These are phyloP conservation scores for Yamadazyma paraphyllophila DNA, from an alignment of 805 yeast species.

Conservation along the genomic window DNA sequence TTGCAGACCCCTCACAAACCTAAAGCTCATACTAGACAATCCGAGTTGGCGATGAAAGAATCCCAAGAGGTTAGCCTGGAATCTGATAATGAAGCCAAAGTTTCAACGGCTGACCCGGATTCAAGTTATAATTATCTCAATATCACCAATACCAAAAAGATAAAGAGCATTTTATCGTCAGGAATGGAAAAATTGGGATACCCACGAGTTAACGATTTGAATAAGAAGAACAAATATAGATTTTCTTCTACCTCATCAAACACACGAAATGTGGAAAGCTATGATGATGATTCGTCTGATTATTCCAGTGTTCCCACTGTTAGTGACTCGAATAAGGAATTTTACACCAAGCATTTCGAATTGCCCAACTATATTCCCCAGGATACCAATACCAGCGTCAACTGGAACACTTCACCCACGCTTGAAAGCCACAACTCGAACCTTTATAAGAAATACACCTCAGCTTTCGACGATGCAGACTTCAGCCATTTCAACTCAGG, in stretches of 20 bases:
- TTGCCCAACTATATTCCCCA: not conserved
- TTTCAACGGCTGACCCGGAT: not conserved
- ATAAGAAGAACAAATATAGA: conserved; percentile 1
- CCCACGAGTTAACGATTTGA: conserved; percentile 1
- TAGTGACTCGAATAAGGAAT: conserved; percentile 1
- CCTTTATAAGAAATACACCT: conserved; percentile 9
- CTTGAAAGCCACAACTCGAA: not conserved
- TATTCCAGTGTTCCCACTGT: conserved; percentile 3
- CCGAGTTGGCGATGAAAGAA: not conserved
- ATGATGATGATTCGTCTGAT: not conserved
- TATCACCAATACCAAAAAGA: conserved; percentile 13
- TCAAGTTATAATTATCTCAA: conserved; percentile 14
- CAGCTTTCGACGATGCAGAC: conserved; percentile 5
- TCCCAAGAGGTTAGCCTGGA: conserved; percentile 2
- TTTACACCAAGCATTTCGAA: conserved; percentile 3
- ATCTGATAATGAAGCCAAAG: not conserved
- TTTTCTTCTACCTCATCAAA: conserved; percentile 1
- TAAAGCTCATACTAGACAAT: not conserved
- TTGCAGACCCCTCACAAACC: not conserved
- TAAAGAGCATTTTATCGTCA: conserved; percentile 14
- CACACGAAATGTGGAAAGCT: not conserved
- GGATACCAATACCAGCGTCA: not conserved
- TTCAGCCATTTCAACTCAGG: not conserved
- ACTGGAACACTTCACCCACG: not conserved
- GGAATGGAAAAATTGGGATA: conserved; percentile 18